Conservation (phyloP, 1,284 basidiomycete species). For the Calocybe gambosa region DNA sequence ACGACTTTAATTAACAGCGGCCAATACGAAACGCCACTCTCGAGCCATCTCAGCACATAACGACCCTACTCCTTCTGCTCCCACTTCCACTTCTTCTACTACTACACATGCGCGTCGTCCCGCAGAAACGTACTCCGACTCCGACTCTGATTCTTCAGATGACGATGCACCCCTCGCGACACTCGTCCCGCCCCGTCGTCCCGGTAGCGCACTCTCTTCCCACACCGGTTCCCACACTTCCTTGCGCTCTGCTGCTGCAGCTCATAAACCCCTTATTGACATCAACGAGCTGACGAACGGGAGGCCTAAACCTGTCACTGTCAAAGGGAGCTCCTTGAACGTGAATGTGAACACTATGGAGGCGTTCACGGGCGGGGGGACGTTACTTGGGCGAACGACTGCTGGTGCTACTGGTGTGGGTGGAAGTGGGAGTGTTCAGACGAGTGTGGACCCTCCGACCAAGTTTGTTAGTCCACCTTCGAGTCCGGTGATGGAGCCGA, state of each 20-base stretch:
- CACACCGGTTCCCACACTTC: slow-evolving; percentile 12
- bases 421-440: slow-evolving; percentile 10
- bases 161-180: slow-evolving; percentile 42
- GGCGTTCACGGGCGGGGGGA: slow-evolving; percentile 33
- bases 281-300: slow-evolving; percentile 34
- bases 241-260: not conserved
- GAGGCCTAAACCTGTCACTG: slow-evolving; percentile 18
- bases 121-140: slow-evolving; percentile 7
- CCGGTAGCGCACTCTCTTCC: slow-evolving; percentile 20
- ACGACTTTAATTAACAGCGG: not conserved
- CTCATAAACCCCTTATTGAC: slow-evolving; percentile 38
- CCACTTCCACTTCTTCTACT: not conserved
- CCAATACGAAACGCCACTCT: slow-evolving; percentile 16
- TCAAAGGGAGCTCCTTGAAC: not conserved
- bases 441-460: slow-evolving; percentile 27
- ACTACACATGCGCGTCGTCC: slow-evolving; percentile 6
- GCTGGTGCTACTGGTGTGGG: slow-evolving; percentile 12
- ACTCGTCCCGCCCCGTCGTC: slow-evolving; percentile 32
- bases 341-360: slow-evolving; percentile 21
- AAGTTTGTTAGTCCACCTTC: slow-evolving; percentile 33
- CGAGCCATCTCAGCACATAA: slow-evolving; percentile 22
- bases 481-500: slow-evolving; percentile 22
- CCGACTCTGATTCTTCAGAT: slow-evolving; percentile 34
- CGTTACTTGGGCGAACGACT: slow-evolving; percentile 16
- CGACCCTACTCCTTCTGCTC: slow-evolving; percentile 1